Evolutionary conservation across 2,329 filamentous ascomycete species (phyloP).

Genomic region (Chrysosporium queenslandicum): DNA sequence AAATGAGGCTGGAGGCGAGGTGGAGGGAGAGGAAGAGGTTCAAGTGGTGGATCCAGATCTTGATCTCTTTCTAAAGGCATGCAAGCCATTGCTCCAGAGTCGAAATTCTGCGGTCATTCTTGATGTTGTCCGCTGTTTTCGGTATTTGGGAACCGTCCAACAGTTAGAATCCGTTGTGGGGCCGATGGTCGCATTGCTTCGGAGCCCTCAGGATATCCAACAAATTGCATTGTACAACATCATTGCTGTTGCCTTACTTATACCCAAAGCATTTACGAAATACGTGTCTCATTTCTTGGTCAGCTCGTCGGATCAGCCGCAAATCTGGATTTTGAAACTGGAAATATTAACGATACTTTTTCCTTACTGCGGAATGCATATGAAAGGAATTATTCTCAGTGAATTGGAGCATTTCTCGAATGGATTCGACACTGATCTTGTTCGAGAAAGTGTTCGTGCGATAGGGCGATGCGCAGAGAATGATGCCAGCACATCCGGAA

Average conservation of each 20-base stretch:
- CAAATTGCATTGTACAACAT: slow-evolving; percentile 89
- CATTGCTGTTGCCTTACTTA: slow-evolving; percentile 73
- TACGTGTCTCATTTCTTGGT: slow-evolving; percentile 87
- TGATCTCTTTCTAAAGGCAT: slow-evolving; percentile 65
- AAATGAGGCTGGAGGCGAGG: slow-evolving; percentile 36
- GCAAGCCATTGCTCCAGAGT: slow-evolving; percentile 77
- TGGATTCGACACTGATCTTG: slow-evolving; percentile 61
- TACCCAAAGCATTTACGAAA: slow-evolving; percentile 71
- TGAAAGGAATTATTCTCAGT: slow-evolving; percentile 78
- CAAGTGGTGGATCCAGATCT: slow-evolving; percentile 68
- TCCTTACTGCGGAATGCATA: slow-evolving; percentile 61
- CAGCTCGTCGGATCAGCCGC: slow-evolving; percentile 63
- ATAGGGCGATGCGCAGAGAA: slow-evolving; percentile 88
- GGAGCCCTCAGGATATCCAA: slow-evolving; percentile 76
- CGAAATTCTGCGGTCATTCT: slow-evolving; percentile 89
- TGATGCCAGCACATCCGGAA: slow-evolving; percentile 57
- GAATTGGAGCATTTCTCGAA: slow-evolving; percentile 90
- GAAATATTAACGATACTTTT: slow-evolving; percentile 88
- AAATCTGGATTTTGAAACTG: slow-evolving; percentile 84
- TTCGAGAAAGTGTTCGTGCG: slow-evolving; percentile 80
- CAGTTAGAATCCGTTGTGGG: slow-evolving; percentile 69
- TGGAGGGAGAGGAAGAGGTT: slow-evolving; percentile 43
- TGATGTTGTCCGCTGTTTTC: slow-evolving; percentile 73
- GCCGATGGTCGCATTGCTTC: slow-evolving; percentile 73
- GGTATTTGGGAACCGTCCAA: slow-evolving; percentile 68